These are phyloP conservation scores for Eutrema heterophyllum DNA, from an alignment of 345 rosid species.

Conservation along the genomic window DNA sequence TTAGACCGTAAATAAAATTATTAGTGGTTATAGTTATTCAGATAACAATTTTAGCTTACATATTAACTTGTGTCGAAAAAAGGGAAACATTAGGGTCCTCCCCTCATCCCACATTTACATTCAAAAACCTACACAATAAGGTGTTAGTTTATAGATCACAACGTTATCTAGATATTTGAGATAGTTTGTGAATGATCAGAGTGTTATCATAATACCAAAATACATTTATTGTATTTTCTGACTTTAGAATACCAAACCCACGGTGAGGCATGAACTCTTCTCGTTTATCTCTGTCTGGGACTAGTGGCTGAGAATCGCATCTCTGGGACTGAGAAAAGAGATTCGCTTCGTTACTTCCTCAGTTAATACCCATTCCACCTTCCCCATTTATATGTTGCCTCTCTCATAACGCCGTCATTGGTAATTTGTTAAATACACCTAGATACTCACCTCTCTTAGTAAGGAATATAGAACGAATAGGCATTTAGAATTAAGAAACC, in stretches of 20 bases:
- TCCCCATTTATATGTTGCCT: conserved; percentile 35
- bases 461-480: neutral
- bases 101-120: no score
- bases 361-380: conserved; percentile 32
- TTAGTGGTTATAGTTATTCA: no score
- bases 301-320: conserved; percentile 30
- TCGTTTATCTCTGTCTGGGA: conserved; percentile 36
- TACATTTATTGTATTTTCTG: conserved; percentile 17
- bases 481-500: neutral
- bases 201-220: no score
- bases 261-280: conserved; percentile 38
- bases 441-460: conserved; percentile 36
- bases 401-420: conserved; percentile 31
- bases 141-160: no score
- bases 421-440: conserved; percentile 39
- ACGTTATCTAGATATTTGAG: no score
- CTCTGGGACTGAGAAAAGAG: conserved; percentile 42
- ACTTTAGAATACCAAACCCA: conserved; percentile 28
- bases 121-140: no score
- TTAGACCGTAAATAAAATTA: no score
- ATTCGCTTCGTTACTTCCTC: conserved; percentile 45
- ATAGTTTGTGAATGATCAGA: no score
- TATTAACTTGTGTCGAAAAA: no score
- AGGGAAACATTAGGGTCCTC: no score
- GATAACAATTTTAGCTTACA: no score